A percentile compares a stretch with the other conserved stretches of the same genome.
phyloP scores from a whole-genome alignment of 805 yeast genomes.

The Monosporozyma aerobia region DNA sequence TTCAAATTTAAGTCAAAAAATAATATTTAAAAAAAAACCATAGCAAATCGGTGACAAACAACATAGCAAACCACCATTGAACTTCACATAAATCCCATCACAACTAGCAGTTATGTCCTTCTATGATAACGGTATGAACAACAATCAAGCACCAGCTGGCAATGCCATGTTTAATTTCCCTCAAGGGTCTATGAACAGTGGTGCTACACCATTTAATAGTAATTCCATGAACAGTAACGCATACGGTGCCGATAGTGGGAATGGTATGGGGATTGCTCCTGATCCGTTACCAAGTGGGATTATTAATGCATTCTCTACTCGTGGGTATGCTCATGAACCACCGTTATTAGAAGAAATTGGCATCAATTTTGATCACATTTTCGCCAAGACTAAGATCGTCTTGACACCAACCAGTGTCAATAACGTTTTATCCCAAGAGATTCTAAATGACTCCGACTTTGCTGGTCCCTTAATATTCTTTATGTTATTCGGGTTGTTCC shows the following conservation, averaged over 20 bases:
- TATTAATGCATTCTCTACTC: slow-evolving; percentile 84
- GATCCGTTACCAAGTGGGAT: slow-evolving; percentile 58
- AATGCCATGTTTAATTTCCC: slow-evolving; percentile 11
- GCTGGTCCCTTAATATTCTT: slow-evolving; percentile 94
- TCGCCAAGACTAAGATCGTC: slow-evolving; percentile 75
- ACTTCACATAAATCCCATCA: no score
- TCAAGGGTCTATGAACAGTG: slow-evolving; percentile 30
- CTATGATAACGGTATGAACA: slow-evolving; percentile 7
- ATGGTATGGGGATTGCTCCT: slow-evolving; percentile 17
- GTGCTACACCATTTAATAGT: slow-evolving; percentile 16
- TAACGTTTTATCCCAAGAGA: slow-evolving; percentile 56
- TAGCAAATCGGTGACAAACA: not conserved
- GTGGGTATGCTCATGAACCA: slow-evolving; percentile 93
- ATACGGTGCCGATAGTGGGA: slow-evolving; percentile 5
- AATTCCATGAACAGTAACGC: not conserved
- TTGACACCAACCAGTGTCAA: slow-evolving; percentile 55
- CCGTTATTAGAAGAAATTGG: slow-evolving; percentile 89
- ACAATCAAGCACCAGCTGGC: slow-evolving; percentile 13
- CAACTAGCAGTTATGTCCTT: slow-evolving; percentile 1
- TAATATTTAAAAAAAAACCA: not conserved
- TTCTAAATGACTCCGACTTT: slow-evolving; percentile 79
- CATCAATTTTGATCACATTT: slow-evolving; percentile 81
- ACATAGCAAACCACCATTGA: not conserved
- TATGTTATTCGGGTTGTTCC: slow-evolving; percentile 71
- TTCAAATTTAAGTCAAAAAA: not conserved